Conservation (phyloP, 768 basidiomycete species). For the Boletus reticulatus region DNA sequence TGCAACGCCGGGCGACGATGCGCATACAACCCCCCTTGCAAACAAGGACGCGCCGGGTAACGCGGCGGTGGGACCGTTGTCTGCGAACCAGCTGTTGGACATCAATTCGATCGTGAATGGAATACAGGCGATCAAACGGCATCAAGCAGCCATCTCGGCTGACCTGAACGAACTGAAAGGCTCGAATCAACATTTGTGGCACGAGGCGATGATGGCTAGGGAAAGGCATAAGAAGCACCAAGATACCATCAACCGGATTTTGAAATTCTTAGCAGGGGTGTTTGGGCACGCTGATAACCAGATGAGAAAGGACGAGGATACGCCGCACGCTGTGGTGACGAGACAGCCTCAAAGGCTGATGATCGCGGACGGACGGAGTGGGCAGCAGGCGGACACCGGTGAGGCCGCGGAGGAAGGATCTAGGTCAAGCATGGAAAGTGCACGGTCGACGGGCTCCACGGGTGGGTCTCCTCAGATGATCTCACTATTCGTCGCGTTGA, state of each 20-base stretch:
- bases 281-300: slow-evolving; percentile 60
- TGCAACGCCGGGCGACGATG: slow-evolving; percentile 31
- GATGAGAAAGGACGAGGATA: slow-evolving; percentile 33
- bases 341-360: slow-evolving; percentile 56
- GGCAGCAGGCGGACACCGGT: slow-evolving; percentile 34
- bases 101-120: slow-evolving; percentile 77
- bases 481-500: slow-evolving; percentile 1
- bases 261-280: slow-evolving; percentile 91
- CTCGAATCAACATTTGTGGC: slow-evolving; percentile 90
- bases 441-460: slow-evolving; percentile 16
- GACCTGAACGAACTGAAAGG: slow-evolving; percentile 87
- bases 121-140: slow-evolving; percentile 84
- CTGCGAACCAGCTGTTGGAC: slow-evolving; percentile 62
- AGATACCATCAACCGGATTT: slow-evolving; percentile 93
- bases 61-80: slow-evolving; percentile 26
- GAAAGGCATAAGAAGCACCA: slow-evolving; percentile 88
- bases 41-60: slow-evolving; percentile 15
- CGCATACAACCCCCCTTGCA: slow-evolving; percentile 15
- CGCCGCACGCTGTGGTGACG: slow-evolving; percentile 45
- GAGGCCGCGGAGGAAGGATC: slow-evolving; percentile 43
- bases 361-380: slow-evolving; percentile 55
- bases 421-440: slow-evolving; percentile 28
- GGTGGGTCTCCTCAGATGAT: background rate
- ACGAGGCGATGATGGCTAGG: too few relatives aligned
- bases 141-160: slow-evolving; percentile 87